Evolutionary conservation across 192 early-diverging fungal species (phyloP), one percentile per base, ranked within the genome.

Genomic region (Umbelopsis vinacea): DNA sequence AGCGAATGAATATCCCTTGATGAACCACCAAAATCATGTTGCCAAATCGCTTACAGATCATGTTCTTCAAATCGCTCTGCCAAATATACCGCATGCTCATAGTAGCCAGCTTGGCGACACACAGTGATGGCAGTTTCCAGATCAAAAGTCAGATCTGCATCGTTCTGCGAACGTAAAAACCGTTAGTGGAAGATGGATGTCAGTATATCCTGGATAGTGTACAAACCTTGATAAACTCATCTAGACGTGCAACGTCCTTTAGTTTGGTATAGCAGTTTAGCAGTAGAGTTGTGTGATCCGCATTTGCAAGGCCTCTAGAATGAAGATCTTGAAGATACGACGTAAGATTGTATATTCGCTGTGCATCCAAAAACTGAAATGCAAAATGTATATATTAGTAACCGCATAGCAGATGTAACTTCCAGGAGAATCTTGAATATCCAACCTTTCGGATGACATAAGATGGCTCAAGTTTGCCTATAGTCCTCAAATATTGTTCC

Each of bases 261-360:
- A 97, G 83, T 79, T 98, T 97, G 8, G 96, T 95, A 78, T 99
- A 99, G 84, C 97, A 99, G 78, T 97, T 98, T 15, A 99, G 83
- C 50, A 99, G 81, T 71, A 98, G 81, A 2, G 97, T 99, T 0
- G 97, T 99, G 78, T 99, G 97, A 74, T 99, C 96, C 2, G 91
- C 85, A 52, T 94, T 97, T 19, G 96, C 97, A 35, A 97, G 85
- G 10, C 89, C 87, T 6, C 87, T 85, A 4, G 93, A 89, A 73
- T 99, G 97, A 3, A 99, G 83, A 50, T 91, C 91, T 82, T 98
- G 93, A 50, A 99, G 82, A 71, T 96, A 98, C 33, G 87, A 87
- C 0, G 95, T 92, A 68, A 99, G 78, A 63, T 96, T 96, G 72
- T 91, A 89, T 29, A 97, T 92, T 21, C 95, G 84, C 79, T 99